Conservation (phyloP, 441 rosid species). For the Viola pubescens region DNA sequence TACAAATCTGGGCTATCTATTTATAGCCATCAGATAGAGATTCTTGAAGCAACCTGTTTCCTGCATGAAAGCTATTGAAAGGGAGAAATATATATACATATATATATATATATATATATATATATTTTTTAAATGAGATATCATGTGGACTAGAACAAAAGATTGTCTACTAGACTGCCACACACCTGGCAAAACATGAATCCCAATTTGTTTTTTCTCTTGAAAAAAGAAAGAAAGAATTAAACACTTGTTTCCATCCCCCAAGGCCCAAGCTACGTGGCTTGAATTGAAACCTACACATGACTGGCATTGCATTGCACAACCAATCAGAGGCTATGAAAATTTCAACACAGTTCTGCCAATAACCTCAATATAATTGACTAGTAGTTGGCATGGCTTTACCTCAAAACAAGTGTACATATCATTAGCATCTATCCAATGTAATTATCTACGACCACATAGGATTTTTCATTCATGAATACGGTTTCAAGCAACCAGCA, state of each 20-base stretch:
- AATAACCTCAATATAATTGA: background rate
- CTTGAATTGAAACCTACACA: background rate
- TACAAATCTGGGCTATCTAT: slow-evolving; percentile 5
- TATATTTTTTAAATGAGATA: slow-evolving; percentile 1
- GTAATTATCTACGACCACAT: background rate
- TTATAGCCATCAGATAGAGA: background rate
- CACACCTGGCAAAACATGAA: slow-evolving; percentile 3
- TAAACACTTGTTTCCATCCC: background rate
- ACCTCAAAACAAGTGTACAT: slow-evolving; percentile 2
- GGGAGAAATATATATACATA: slow-evolving; percentile 2
- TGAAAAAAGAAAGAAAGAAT: background rate
- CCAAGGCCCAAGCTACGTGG: background rate
- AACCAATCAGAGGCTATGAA: background rate
- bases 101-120: too few relatives aligned
- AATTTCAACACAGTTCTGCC: background rate
- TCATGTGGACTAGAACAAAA: background rate
- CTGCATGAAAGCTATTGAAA: slow-evolving; percentile 9
- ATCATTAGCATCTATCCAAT: background rate
- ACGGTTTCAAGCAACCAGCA: too few relatives aligned
- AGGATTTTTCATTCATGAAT: background rate
- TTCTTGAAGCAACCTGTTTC: slow-evolving; percentile 9
- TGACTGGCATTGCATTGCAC: background rate
- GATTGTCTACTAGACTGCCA: slow-evolving; percentile 1
- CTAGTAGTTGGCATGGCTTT: slow-evolving; percentile 2
- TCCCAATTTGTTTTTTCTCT: slow-evolving; percentile 1